Conservation (phyloP, 2,329 filamentous ascomycete species). For the Colletotrichum lupini region DNA sequence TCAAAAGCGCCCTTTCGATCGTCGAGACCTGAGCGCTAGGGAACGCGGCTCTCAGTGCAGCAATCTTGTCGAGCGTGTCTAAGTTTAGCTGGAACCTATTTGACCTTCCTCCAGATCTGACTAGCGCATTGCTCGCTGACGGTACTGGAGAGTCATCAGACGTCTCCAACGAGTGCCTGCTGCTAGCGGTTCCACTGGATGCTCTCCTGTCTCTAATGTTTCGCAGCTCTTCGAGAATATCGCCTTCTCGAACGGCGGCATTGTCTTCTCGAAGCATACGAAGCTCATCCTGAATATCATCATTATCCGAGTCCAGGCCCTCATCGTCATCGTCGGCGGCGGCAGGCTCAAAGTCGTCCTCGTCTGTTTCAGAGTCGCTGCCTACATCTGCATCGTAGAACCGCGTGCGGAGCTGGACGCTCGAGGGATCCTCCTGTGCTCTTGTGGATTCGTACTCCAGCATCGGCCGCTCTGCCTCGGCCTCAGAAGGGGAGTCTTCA, state of each 20-base stretch:
- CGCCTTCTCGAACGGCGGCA: conserved; percentile 41
- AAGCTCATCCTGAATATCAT: conserved; percentile 51
- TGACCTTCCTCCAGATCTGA: not conserved
- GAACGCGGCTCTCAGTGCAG: conserved; percentile 55
- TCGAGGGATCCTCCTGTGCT: conserved; percentile 36
- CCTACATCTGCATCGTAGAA: conserved; percentile 46
- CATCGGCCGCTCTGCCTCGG: conserved; percentile 43
- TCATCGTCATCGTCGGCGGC: conserved; percentile 27
- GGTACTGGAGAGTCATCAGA: not conserved
- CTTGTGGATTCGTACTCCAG: conserved; percentile 35
- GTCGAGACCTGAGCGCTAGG: conserved; percentile 49
- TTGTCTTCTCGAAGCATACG: conserved; percentile 55
- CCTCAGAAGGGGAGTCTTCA: conserved; percentile 51
- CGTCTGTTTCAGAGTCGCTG: conserved; percentile 39
- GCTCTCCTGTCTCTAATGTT: conserved; percentile 13
- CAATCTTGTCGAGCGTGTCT: conserved; percentile 45
- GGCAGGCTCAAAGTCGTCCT: conserved; percentile 36
- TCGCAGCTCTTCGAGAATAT: conserved; percentile 33
- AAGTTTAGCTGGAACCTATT: not conserved
- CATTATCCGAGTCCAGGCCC: conserved; percentile 34
- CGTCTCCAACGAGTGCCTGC: not conserved
- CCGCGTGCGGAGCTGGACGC: conserved; percentile 41
- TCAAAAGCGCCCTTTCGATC: conserved; percentile 49
- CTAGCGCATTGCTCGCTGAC: conserved; percentile 18
- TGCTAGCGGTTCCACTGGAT: not conserved